phyloP scores from a whole-genome alignment of 2,329 filamentous ascomycete species.

The Botrytis porri region DNA sequence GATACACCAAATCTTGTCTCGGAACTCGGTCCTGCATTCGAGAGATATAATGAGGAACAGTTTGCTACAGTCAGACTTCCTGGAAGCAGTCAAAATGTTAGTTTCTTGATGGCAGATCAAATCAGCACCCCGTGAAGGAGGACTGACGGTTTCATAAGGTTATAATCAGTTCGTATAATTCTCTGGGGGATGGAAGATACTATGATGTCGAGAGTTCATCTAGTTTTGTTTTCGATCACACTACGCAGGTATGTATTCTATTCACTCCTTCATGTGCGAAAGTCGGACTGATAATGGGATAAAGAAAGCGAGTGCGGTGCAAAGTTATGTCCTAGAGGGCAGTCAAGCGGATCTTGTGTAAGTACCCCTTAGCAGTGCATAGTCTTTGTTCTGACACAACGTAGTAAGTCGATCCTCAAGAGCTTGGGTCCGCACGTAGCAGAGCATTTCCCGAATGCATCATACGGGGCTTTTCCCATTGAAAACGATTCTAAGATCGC shows the following conservation, averaged over 20 bases:
- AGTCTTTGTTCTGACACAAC: slow-evolving; percentile 5
- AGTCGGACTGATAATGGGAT: not conserved
- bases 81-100: slow-evolving; percentile 74
- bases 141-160: slow-evolving; percentile 47
- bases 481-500: slow-evolving; percentile 74
- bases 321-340: slow-evolving; percentile 77
- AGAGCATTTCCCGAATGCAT: slow-evolving; percentile 84
- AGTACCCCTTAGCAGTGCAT: slow-evolving; percentile 35
- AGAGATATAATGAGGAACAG: slow-evolving; percentile 96
- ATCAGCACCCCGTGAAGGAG: not conserved
- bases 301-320: slow-evolving; percentile 76
- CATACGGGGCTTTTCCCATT: slow-evolving; percentile 79
- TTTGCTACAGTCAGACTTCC: slow-evolving; percentile 86
- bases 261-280: not conserved
- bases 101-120: slow-evolving; percentile 25
- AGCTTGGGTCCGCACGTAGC: slow-evolving; percentile 70
- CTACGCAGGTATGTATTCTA: slow-evolving; percentile 58
- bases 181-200: slow-evolving; percentile 76
- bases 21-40: slow-evolving; percentile 77
- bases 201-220: slow-evolving; percentile 86
- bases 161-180: slow-evolving; percentile 83
- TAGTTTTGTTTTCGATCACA: slow-evolving; percentile 86
- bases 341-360: slow-evolving; percentile 77
- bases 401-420: slow-evolving; percentile 80
- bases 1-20: slow-evolving; percentile 65